phyloP scores from a whole-genome alignment of 345 rosid genomes.

The Viola odorata region DNA sequence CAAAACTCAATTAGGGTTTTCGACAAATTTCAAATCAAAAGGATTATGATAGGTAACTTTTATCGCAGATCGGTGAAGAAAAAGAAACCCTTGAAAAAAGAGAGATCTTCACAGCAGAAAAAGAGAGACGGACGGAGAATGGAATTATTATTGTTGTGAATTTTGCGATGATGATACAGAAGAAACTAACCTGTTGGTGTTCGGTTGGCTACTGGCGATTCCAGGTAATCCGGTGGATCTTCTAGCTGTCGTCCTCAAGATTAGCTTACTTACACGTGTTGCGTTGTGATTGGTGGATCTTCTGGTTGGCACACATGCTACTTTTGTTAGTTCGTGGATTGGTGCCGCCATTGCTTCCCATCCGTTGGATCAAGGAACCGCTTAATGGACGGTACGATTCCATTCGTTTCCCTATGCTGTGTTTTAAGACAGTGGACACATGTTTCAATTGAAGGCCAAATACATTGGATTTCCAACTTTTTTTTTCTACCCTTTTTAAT shows the following conservation, averaged over 20 bases:
- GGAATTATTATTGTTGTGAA: not conserved
- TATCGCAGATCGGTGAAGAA: not conserved
- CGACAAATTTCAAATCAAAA: too few species aligned
- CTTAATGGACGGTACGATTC: not conserved
- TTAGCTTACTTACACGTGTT: constrained; percentile 30
- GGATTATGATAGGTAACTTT: too few species aligned
- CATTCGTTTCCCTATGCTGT: too few species aligned
- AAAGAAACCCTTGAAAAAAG: not conserved
- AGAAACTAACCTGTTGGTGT: constrained; percentile 30
- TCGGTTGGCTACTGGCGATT: constrained; percentile 67
- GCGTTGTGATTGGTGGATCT: constrained; percentile 14
- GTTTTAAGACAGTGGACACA: too few species aligned
- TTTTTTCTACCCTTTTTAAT: too few species aligned
- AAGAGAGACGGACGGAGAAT: constrained; percentile 13
- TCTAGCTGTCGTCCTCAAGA: constrained; percentile 33
- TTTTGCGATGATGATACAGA: constrained; percentile 7
- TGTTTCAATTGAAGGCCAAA: too few species aligned
- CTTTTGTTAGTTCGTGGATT: constrained; percentile 20
- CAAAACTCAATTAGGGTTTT: too few species aligned
- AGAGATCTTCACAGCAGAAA: constrained; percentile 6
- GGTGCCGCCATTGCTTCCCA: constrained; percentile 30
- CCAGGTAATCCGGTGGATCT: constrained; percentile 49
- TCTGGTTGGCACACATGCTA: constrained; percentile 20
- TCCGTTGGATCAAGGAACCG: constrained; percentile 43
- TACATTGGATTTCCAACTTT: too few species aligned